Conservation (phyloP, 331 rosid species). For the Rhamnella rubrinervis region DNA sequence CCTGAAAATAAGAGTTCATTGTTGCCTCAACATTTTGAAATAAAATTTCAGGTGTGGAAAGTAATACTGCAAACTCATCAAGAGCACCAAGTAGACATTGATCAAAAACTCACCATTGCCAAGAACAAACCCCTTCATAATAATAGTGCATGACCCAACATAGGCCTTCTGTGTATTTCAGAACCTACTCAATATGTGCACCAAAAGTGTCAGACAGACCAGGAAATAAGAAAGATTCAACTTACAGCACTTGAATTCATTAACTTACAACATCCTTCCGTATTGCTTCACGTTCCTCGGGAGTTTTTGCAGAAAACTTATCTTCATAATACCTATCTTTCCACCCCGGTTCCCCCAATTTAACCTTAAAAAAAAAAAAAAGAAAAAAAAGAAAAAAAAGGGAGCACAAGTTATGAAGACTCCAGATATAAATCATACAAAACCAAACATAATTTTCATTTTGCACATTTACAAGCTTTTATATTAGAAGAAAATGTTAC, state of each 20-base stretch:
- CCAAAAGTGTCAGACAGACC: slow-evolving; percentile 22
- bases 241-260: slow-evolving; percentile 12
- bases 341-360: slow-evolving; percentile 93
- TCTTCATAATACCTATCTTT: slow-evolving; percentile 95
- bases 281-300: slow-evolving; percentile 81
- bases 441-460: neutral
- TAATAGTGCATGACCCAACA: slow-evolving; percentile 98
- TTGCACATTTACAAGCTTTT: neutral
- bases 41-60: neutral
- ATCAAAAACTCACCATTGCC: slow-evolving; percentile 79
- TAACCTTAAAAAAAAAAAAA: slow-evolving; percentile 45
- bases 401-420: too few species aligned
- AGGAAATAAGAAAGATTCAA: slow-evolving; percentile 14
- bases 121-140: slow-evolving; percentile 97
- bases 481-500: too few species aligned
- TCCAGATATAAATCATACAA: neutral
- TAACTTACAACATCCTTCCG: slow-evolving; percentile 91
- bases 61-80: too few species aligned
- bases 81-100: neutral
- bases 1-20: slow-evolving; percentile 43
- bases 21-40: neutral
- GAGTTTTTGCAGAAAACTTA: slow-evolving; percentile 70
- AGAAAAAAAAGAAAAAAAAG: neutral
- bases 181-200: slow-evolving; percentile 51
- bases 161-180: slow-evolving; percentile 91